These are phyloP conservation scores for Actinidia arguta DNA, from an alignment of 179 eudicot genomes.

Conservation along the genomic window DNA sequence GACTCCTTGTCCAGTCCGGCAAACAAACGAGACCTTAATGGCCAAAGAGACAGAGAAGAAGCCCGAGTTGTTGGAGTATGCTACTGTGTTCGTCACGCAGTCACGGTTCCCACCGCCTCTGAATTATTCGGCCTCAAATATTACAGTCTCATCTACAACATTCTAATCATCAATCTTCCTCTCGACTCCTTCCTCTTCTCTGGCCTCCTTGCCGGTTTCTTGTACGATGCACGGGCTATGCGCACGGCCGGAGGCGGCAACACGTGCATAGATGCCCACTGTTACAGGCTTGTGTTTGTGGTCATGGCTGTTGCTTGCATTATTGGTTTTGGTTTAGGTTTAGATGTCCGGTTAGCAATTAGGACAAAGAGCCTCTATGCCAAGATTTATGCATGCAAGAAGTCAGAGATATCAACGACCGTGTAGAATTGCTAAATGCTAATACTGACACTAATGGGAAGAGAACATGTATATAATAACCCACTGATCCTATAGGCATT, in stretches of 20 bases:
- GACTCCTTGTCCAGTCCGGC: too few species aligned
- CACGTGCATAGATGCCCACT: slow-evolving; percentile 79
- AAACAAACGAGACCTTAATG: too few species aligned
- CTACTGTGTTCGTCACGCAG: slow-evolving; percentile 88
- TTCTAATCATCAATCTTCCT: slow-evolving; percentile 82
- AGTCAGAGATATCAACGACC: slow-evolving; percentile 37
- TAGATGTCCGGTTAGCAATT: slow-evolving; percentile 52
- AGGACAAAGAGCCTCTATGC: slow-evolving; percentile 68
- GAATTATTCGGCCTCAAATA: slow-evolving; percentile 93
- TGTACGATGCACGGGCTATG: slow-evolving; percentile 81
- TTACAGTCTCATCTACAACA: slow-evolving; percentile 88
- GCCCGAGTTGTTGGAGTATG: slow-evolving; percentile 85
- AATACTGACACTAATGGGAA: too few species aligned
- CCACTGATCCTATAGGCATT: too few species aligned
- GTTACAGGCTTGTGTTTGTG: slow-evolving; percentile 79
- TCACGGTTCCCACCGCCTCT: slow-evolving; percentile 92
- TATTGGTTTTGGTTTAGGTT: slow-evolving; percentile 72
- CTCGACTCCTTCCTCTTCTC: slow-evolving; percentile 95
- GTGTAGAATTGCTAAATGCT: background rate
- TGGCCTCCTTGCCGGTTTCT: slow-evolving; percentile 75
- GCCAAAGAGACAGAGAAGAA: too few species aligned
- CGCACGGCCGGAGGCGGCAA: slow-evolving; percentile 72
- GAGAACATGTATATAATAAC: too few species aligned
- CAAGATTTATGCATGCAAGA: slow-evolving; percentile 61
- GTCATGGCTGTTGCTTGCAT: slow-evolving; percentile 81